Percentiles rank a stretch among this genome's conserved stretches.
Conservation (phyloP, 2,329 filamentous ascomycete genomes). For the Aspergillus fijiensis region DNA sequence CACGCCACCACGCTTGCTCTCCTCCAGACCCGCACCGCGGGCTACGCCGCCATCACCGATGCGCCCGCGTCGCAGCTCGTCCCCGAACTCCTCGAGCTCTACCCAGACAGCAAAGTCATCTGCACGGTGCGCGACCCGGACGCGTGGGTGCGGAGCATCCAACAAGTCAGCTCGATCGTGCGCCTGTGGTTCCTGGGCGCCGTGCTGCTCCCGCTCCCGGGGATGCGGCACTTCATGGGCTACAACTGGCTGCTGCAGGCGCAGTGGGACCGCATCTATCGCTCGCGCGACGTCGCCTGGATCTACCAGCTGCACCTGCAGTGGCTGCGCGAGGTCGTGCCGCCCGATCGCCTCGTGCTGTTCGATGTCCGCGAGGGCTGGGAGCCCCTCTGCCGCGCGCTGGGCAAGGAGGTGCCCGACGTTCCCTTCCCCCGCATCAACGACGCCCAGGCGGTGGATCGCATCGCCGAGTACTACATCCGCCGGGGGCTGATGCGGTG, state of each 20-base stretch:
- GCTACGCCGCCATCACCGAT: constrained; percentile 52
- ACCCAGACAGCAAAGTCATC: constrained; percentile 52
- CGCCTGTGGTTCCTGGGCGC: constrained; percentile 20
- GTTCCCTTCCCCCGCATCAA: constrained; percentile 42
- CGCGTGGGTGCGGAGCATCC: constrained; percentile 26
- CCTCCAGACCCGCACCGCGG: constrained; percentile 26
- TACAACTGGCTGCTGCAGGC: constrained; percentile 16
- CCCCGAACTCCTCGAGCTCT: constrained; percentile 49
- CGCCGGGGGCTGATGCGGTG: constrained; percentile 30
- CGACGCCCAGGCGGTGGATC: constrained; percentile 27
- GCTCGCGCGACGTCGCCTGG: constrained; percentile 6
- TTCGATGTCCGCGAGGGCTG: constrained; percentile 46
- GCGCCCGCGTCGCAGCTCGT: constrained; percentile 45
- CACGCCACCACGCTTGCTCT: not conserved
- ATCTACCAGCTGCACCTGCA: constrained; percentile 23
- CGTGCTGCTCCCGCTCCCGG: constrained; percentile 26
- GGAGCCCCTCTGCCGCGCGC: constrained; percentile 47
- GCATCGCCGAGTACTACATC: constrained; percentile 22
- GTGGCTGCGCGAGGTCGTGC: constrained; percentile 28
- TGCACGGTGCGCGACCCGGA: constrained; percentile 33
- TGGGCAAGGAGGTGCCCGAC: constrained; percentile 41
- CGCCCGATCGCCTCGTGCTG: constrained; percentile 36
- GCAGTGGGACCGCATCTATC: constrained; percentile 26
- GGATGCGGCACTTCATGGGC: constrained; percentile 25
- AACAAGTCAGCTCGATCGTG: constrained; percentile 16